Base-by-base conservation (phyloP, 2,329 filamentous ascomycete species). In the Piedraia hortae region DNA sequence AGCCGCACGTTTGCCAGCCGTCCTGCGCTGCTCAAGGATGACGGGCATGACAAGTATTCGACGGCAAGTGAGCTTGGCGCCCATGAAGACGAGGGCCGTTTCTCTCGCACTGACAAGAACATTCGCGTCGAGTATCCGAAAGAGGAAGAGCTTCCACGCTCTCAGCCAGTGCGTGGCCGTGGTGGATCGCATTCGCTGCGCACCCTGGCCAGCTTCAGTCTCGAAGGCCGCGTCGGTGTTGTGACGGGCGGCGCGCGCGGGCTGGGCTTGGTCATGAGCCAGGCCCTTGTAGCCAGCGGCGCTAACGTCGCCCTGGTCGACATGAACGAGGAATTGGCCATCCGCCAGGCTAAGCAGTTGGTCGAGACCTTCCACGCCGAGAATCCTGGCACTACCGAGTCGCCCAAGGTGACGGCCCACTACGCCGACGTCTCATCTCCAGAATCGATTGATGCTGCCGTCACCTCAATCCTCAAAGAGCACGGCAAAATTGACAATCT, bases 231-330 rank as follows among this genome's bases (percentile, higher is more conserved):
- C 39, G 72, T 80, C 5, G 77, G 65, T 20, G 55, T 91, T 18
- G 72, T 93, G 17, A 93, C 82, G 1, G 82, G 82, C 23, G 82
- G 80, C 40, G 82, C 82, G 12, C 59, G 80, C 40, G 82, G 82
- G 5, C 48, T 93, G 26, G 82, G 82, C 17, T 53, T 91, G 28
- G 78, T 88, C 34, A 91, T 93, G 72, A 73, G 71, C 22, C 78
- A 90, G 51, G 78, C 73, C 20, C 62, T 90, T 46, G 72, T 90
- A 23, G 68, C 75, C 23, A 85, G 73, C 24, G 82, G 82, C 23
- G 73, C 75, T 6, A 69, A 89, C 44, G 57, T 91, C 29, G 82
- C 82, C 18, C 73, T 93, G 45, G 77, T 91, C 18, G 82, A 93
- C 44, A 54, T 91, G 51, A 90, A 93, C 50, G 74, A 73, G 53